Conservation (phyloP, 352 stramenopile genomes). For the Phytophthora pistaciae region DNA sequence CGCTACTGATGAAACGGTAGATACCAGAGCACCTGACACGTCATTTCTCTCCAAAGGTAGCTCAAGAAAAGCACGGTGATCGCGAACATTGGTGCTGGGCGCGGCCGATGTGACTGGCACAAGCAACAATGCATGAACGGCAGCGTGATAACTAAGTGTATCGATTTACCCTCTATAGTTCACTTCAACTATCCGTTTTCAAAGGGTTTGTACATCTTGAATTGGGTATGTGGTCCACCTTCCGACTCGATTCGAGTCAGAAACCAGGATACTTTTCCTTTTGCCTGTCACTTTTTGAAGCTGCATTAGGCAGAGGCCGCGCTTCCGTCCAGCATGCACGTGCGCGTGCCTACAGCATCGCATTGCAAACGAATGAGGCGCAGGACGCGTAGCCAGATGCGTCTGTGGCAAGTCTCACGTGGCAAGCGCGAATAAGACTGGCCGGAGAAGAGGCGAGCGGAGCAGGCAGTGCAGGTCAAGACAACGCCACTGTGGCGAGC, state of each 20-base stretch:
- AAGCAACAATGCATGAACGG: too few relatives aligned
- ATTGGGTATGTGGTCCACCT: not conserved
- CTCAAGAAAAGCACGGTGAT: constrained; percentile 23
- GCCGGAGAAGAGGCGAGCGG: not conserved
- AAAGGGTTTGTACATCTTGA: not conserved
- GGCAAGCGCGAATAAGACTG: constrained; percentile 33
- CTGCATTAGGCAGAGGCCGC: constrained; percentile 13
- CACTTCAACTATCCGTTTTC: constrained; percentile 17
- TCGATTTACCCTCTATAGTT: not conserved
- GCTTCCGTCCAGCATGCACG: not conserved
- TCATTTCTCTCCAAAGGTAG: not conserved
- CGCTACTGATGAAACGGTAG: constrained; percentile 4
- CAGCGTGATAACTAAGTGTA: too few relatives aligned
- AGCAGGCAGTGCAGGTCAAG: not conserved
- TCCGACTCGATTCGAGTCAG: constrained; percentile 26
- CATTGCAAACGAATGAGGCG: constrained; percentile 20
- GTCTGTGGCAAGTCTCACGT: constrained; percentile 21
- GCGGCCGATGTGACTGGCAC: not conserved
- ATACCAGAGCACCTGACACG: constrained; percentile 2
- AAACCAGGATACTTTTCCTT: constrained; percentile 18
- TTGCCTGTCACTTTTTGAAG: constrained; percentile 12
- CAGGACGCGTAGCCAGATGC: not conserved
- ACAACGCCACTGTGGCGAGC: constrained; percentile 33
- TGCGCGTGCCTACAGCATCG: not conserved
- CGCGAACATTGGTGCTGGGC: not conserved